Evolutionary conservation across 148 eudicot species (phyloP).

Genomic region (Oxyria digyna): DNA sequence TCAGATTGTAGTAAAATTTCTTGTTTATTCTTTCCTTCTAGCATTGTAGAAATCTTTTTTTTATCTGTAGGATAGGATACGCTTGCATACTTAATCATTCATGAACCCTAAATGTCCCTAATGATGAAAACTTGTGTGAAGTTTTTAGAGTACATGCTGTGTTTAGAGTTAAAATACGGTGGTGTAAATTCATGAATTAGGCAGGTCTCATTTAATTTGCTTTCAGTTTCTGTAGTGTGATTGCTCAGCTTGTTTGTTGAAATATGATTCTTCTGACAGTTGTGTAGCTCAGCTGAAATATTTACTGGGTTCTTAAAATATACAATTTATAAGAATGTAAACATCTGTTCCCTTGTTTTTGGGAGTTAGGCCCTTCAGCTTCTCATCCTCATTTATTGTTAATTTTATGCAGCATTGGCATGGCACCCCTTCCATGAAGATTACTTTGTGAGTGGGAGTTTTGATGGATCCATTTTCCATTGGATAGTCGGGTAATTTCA

Average conservation of each 20-base stretch:
- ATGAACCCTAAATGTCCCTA: not conserved
- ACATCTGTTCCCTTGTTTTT: not conserved
- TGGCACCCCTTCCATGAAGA: slow-evolving; percentile 99
- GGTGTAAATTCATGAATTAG: not conserved
- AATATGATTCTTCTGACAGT: not conserved
- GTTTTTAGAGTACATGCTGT: not conserved
- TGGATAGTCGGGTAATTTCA: slow-evolving; percentile 87
- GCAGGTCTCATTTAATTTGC: not conserved
- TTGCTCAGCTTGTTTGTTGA: not conserved
- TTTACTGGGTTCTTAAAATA: not conserved
- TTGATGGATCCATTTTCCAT: slow-evolving; percentile 94
- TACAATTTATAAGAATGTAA: not conserved
- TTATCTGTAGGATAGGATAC: not conserved
- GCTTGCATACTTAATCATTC: not conserved
- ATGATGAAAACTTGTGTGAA: not conserved
- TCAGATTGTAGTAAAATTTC: not conserved
- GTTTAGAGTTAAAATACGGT: not conserved
- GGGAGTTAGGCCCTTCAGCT: too few species aligned
- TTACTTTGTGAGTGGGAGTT: slow-evolving; percentile 97
- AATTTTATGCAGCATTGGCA: slow-evolving; percentile 53
- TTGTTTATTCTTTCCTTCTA: not conserved
- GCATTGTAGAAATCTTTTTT: not conserved
- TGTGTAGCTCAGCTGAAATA: not conserved
- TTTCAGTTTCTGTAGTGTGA: not conserved
- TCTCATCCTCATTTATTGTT: not conserved